Base-by-base conservation (phyloP, 2,329 filamentous ascomycete genomes). In the Aspergillus ustus region DNA sequence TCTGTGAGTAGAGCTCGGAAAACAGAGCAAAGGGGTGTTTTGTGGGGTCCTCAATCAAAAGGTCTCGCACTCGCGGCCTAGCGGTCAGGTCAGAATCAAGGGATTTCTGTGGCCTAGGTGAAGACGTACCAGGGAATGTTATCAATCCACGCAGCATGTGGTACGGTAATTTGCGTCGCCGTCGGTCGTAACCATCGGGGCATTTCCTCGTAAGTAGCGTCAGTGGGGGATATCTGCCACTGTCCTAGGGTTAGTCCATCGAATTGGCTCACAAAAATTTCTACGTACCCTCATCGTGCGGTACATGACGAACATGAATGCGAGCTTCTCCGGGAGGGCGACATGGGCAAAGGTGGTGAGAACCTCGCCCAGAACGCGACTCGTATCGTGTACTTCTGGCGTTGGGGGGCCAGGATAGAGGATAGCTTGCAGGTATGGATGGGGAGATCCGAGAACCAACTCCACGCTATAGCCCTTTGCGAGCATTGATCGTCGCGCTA, bases 61-160 rank as follows among this genome's bases (percentile, higher is more conserved):
- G 19, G 17, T 59, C 56, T 4, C 56, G 56, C 2, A 59, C 56
- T 1, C 56, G 56, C 4, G 56, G 56, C 56, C 56, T 58, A 4
- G n/a, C 15, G 17, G 25, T 28, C 31, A 5, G 6, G 20, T 49
- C 1, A 49, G 22, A 11, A 5, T 22, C 7, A 4, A 7, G 15
- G 20, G 13, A 11, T 29, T 5, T 15, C 29, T 50, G 22, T 1
- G 15, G 20, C 8, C 44, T 6, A 46, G 1, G 19, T 17, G 11
- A 22, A 7, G 15, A 45, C 56, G 25, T 44, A 59, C 56, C 56
- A 59, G 8, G 56, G 56, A 17, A 59, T 59, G 19, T 59, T 59
- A 29, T 59, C 56, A 29, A 59, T 59, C 56, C 56, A 59, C 2
- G 56, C 37, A 2, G 56, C 19, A 52, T 59, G 56, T 7, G 56